Evolutionary conservation across 2,329 filamentous ascomycete species (phyloP), one percentile per base, ranked within the genome.

Genomic region (Penicillium frequentans): DNA sequence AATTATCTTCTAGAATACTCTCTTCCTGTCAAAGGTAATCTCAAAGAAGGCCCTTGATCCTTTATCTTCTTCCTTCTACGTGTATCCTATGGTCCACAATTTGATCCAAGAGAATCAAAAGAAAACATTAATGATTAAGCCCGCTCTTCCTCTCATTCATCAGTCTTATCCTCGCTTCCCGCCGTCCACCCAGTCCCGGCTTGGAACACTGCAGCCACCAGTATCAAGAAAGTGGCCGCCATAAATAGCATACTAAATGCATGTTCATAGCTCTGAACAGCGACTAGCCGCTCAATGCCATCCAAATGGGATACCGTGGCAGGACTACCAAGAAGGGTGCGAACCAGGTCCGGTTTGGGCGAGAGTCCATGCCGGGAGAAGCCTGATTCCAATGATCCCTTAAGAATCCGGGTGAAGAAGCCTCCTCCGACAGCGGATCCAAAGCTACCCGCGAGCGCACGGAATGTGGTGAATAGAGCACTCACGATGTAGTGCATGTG

Each of bases 391-490:
- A 93, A 77, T 0, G 79, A 77, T 2, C 65, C 73, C 46, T 81
- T 78, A 31, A 93, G 73, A 1, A 85, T 78, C 5, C 90, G 82
- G 42, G 83, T 80, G 69, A 93, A 93, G 52, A 90, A 79, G 0
- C 91, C 91, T 3, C 91, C 90, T 2, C 90, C 90, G 48, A 93
- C 88, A 0, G 90, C 86, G 1, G 88, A 89, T 3, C 91, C 90
- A 65, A 96, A 95, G 51, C 86, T 89, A 14, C 90, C 90, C 0
- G 90, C 89, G 61, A 95, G 93, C 5, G 90, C 90, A 4, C 91
- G 83, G 74, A 93, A 93, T 1, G 90, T 96, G 27, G 88, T 85
- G 4, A 93, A 75, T 43, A 96, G 78, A 13, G 90, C 89, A 0
- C 88, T 91, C 3, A 89, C 85, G 49, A 95, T 85, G 67, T 90